Conservation (phyloP, 2,329 filamentous ascomycete species). For the Ophiocordyceps camponoti-rufipedis region DNA sequence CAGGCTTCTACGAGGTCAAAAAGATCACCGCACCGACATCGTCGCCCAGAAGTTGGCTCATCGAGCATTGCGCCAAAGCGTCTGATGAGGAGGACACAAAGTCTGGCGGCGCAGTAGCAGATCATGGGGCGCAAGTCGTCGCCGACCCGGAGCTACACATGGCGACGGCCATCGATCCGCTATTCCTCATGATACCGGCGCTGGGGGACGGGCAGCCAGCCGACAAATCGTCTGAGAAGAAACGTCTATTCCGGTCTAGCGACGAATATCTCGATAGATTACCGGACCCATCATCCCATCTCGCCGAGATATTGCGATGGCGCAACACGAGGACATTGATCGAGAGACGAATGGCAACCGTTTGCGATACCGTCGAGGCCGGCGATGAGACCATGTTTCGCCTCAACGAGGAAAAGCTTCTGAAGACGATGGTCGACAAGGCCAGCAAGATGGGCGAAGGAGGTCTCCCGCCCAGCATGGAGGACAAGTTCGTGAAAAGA, state of each 20-base stretch:
- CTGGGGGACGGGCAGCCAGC: slow-evolving; percentile 29
- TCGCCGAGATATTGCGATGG: slow-evolving; percentile 36
- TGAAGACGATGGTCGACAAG: slow-evolving; percentile 48
- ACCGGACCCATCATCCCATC: slow-evolving; percentile 32
- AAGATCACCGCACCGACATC: slow-evolving; percentile 32
- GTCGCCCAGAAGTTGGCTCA: slow-evolving; percentile 43
- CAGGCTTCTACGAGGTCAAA: slow-evolving; percentile 48
- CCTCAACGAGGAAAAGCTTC: slow-evolving; percentile 53
- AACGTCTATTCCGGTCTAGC: slow-evolving; percentile 46
- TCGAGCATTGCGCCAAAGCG: slow-evolving; percentile 18
- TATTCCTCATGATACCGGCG: slow-evolving; percentile 68
- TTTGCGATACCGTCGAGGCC: slow-evolving; percentile 71
- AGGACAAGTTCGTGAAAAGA: slow-evolving; percentile 65
- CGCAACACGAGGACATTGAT: slow-evolving; percentile 30
- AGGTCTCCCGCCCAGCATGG: slow-evolving; percentile 61
- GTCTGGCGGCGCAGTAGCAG: slow-evolving; percentile 4
- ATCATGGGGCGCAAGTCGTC: slow-evolving; percentile 21
- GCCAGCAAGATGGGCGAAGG: slow-evolving; percentile 46
- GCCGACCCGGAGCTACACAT: slow-evolving; percentile 60
- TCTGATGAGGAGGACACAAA: slow-evolving; percentile 4
- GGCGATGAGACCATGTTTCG: slow-evolving; percentile 77
- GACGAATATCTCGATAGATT: slow-evolving; percentile 57
- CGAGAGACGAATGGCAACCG: slow-evolving; percentile 44
- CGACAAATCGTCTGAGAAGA: slow-evolving; percentile 26
- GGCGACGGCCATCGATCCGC: slow-evolving; percentile 64